Evolutionary conservation across 768 basidiomycete species (phyloP), one percentile per base, ranked within the genome.

Genomic region (Auricularia sp.): DNA sequence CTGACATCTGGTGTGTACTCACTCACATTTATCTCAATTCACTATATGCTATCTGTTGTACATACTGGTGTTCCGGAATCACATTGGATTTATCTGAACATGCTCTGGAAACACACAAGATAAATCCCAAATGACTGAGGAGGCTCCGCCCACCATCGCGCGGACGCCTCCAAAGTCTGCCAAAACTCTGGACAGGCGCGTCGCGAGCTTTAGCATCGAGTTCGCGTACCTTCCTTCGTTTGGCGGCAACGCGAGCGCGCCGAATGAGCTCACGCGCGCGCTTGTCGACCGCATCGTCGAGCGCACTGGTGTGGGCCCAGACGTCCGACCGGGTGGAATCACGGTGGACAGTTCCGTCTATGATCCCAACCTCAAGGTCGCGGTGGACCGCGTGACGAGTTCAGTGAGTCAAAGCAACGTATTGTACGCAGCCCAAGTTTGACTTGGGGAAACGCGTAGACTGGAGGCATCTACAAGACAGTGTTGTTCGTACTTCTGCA

Each of bases 181-280:
- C 8, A 67, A 68, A 61, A 33, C 64, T 8, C 67, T 75, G 10
- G 70, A 72, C 62, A 70, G 65, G 6, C 61, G 65, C 37, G 70
- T 74, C 8, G 69, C 72, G 14, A 69, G 69, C 1, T 70, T 75
- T 36, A 72, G 70, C 0, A 71, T 75, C 61, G 74, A 75, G 66
- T 68, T 70, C 58, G 68, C 73, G 8, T 74, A 72, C 65, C 62
- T 75, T 33, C 64, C 69, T 8, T 63, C 69, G 8, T 75, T 74
- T 62, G 70, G 71, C 0, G 74, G 74, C 2, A 74, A 73, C 65
- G 63, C 64, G 35, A 63, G 69, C 1, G 21, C 67, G n/a, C 74
- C 74, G 7, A 75, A 75, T 64, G n/a, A 65, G 62, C 67, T 75
- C 24, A 73, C 73, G 29, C 64, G 68, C 45, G 67, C 68, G 29